Evolutionary conservation across 1,284 basidiomycete species (phyloP), one percentile per base, ranked within the genome.

Genomic region (Fomes fomentarius): DNA sequence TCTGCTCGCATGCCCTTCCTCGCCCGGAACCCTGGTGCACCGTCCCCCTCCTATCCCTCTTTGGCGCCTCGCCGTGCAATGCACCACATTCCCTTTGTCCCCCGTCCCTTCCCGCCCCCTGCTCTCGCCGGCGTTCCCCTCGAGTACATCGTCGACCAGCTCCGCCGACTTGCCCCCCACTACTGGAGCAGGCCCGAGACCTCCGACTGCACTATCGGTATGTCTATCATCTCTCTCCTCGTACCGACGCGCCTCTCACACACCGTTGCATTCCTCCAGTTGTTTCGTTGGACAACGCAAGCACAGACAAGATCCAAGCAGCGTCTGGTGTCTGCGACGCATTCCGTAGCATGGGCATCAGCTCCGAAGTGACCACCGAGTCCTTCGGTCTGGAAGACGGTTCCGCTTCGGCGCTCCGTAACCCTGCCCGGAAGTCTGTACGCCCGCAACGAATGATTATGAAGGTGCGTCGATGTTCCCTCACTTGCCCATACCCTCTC

Each of bases 131-230:
- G 78, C 64, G 83, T 89, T 40, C 85, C 87, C 50, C 73, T 81
- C 61, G 84, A 86, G 66, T 89, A 89, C 63, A 85, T 89, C 65
- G 70, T 87, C 64, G 80, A 84, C 65, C 82, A 85, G 66, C 80
- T 91, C 46, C 84, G 80, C 67, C 74, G 73, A 63, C 75, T 91
- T 56, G 88, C 87, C 15, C 73, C 81, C 28, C 73, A 78, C 49
- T 87, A 85, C 70, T 91, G 87, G 85, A 79, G 85, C 65, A 84
- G 82, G 62, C 78, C 81, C 57, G 84, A 89, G 63, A 87, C 84
- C 1, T 79, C 89, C 19, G 85, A 91, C 69, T 89, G 86, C 71
- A 86, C 89, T 41, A 78, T 91, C 58, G 78, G 89, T 89, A 63
- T 53, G 84, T 74, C 37, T 56, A 7, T 47, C 17, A 31, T 44